Evolutionary conservation across 2,329 filamentous ascomycete genomes (phyloP).

Genomic region (Paracoccidioides lutzii): DNA sequence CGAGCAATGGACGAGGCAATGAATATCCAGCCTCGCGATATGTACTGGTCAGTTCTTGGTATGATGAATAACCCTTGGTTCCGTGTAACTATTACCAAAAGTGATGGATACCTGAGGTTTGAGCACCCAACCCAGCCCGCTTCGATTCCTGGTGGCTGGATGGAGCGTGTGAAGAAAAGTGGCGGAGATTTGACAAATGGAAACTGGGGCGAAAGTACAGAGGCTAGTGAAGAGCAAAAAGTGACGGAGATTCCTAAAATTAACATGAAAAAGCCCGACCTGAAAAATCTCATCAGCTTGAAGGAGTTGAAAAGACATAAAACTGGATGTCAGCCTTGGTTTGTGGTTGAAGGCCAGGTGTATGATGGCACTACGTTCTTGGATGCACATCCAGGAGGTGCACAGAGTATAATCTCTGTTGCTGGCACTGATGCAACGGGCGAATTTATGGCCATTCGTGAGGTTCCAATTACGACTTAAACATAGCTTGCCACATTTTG

Average conservation of each 20-base stretch:
- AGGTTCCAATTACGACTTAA: conserved; percentile 26
- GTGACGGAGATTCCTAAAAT: conserved; percentile 51
- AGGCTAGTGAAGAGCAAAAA: conserved; percentile 34
- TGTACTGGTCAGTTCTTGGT: conserved; percentile 90
- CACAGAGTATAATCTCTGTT: conserved; percentile 67
- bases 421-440: conserved; percentile 75
- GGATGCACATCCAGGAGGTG: conserved; percentile 72
- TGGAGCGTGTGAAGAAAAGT: conserved; percentile 75
- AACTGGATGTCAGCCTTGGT: conserved; percentile 60
- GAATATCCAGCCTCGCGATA: conserved; percentile 75
- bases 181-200: conserved; percentile 72
- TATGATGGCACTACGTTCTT: conserved; percentile 77
- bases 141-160: conserved; percentile 71
- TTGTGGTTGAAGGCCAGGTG: conserved; percentile 75
- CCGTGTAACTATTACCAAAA: conserved; percentile 60
- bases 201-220: conserved; percentile 65
- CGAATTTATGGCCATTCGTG: conserved; percentile 85
- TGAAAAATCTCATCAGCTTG: conserved; percentile 52
- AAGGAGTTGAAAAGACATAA: conserved; percentile 60
- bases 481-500: background rate
- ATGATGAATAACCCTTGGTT: conserved; percentile 99
- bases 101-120: conserved; percentile 54
- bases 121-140: conserved; percentile 81
- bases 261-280: conserved; percentile 59
- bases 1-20: conserved; percentile 83